Conservation (phyloP, 2,329 filamentous ascomycete species). For the Kalmusia sp. region DNA sequence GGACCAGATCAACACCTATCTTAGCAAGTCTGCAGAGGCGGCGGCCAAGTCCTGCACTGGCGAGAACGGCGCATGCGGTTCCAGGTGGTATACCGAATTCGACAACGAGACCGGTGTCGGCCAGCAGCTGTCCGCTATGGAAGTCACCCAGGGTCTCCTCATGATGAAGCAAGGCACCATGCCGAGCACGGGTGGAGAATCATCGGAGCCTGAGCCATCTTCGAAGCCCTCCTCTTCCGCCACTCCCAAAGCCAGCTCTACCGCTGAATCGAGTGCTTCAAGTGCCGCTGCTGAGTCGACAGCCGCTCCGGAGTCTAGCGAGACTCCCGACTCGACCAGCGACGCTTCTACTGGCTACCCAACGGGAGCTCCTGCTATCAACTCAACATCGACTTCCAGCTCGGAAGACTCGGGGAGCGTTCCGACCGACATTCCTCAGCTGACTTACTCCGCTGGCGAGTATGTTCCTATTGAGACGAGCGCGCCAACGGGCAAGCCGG, state of each 20-base stretch:
- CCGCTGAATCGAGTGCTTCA: background rate
- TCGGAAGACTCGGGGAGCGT: conserved; percentile 7
- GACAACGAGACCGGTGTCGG: conserved; percentile 53
- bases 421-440: conserved; percentile 7
- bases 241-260: conserved; percentile 24
- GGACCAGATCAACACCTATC: conserved; percentile 45
- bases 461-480: conserved; percentile 5
- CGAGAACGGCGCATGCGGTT: conserved; percentile 51
- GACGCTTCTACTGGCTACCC: conserved; percentile 10
- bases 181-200: conserved; percentile 33
- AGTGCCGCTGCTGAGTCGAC: background rate
- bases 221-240: conserved; percentile 14
- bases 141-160: conserved; percentile 54
- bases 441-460: background rate
- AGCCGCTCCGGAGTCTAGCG: background rate
- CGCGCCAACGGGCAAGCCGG: conserved; percentile 20
- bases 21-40: conserved; percentile 50
- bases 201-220: conserved; percentile 23
- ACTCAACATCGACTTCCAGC: conserved; percentile 3
- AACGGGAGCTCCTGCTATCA: conserved; percentile 8
- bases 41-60: conserved; percentile 54
- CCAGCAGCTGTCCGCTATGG: conserved; percentile 54
- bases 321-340: conserved; percentile 6
- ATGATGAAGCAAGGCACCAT: conserved; percentile 38
- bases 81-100: conserved; percentile 53